Evolutionary conservation across 140 eudicot genomes (phyloP), one percentile per base, ranked within the genome.

Genomic region (Erigeron philadelphicus): DNA sequence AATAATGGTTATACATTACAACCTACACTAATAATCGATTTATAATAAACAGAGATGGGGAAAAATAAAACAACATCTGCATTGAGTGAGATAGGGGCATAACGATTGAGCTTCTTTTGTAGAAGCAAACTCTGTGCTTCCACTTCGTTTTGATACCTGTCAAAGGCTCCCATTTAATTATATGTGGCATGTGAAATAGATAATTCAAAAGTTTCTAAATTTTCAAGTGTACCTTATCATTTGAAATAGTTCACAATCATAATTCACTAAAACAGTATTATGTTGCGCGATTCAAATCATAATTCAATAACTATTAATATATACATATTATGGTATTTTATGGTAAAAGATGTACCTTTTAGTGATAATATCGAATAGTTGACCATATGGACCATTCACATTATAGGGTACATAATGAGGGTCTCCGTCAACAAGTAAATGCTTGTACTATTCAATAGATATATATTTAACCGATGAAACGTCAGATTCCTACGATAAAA

Each of bases 401-500:
- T 89, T 81, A 60, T 87, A 77, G 49, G 96, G 95, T 56, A 83
- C 99, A 61, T 81, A 81, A 49, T 76, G 76, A 81, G 95, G 95
- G 76, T 94, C 95, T 76, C 74, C 83, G 52, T 80, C 75, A 61
- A 78, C 85, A 68, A 94, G 95, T 74, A 87, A 76, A 44, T 78
- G 54, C 72, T 80, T 94, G 70, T 89, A 94, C 63, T 89, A 95
- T 68, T 85, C 88, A 65, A 82, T 13, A 7, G 90, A 70, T 64
- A 89, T 75, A 77, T 93, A 94, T 80, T 89, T 94, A 63, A 87
- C 97, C 70, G 97, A 95, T 16, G 99, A 89, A 73, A 94, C 99
- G 77, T 93, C 98, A 56, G 98, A 82, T 78, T 86, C 95, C 98
- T 93, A 72, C 73, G 68, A 65, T 8, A 21, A 72, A 68, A 67